phyloP scores from a whole-genome alignment of 1,139 yeast species.

The Taiozyma sp. region DNA sequence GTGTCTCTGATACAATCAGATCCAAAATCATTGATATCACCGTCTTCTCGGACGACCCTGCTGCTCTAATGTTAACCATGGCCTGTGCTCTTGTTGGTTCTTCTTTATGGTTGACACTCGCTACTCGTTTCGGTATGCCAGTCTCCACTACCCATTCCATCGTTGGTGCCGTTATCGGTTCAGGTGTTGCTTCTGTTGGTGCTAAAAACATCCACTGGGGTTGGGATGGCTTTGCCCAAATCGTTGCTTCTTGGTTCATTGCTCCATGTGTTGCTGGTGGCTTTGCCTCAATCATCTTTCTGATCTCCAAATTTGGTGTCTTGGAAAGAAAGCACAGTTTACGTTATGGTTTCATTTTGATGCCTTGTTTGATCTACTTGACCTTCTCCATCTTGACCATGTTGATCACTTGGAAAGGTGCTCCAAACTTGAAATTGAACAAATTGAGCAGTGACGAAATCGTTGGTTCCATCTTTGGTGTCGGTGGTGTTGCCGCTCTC shows the following conservation, averaged over 20 bases:
- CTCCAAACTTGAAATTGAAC: conserved; percentile 57
- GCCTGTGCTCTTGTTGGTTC: conserved; percentile 74
- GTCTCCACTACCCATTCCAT: conserved; percentile 79
- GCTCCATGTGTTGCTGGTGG: conserved; percentile 72
- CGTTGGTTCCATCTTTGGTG: conserved; percentile 56
- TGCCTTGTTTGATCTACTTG: conserved; percentile 57
- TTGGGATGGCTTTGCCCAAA: conserved; percentile 69
- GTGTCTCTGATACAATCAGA: conserved; percentile 68
- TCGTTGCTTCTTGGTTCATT: conserved; percentile 78
- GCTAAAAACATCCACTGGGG: conserved; percentile 64
- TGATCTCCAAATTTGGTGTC: conserved; percentile 55
- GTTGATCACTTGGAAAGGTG: conserved; percentile 67
- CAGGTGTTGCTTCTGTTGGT: conserved; percentile 63
- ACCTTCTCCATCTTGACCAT: conserved; percentile 62
- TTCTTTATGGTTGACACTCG: conserved; percentile 66
- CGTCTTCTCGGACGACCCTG: conserved; percentile 51
- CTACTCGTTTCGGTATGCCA: conserved; percentile 67
- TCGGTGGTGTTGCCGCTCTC: conserved; percentile 51
- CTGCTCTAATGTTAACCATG: conserved; percentile 72
- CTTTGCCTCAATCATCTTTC: conserved; percentile 55
- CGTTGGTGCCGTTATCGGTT: conserved; percentile 74
- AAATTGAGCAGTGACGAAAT: conserved; percentile 47
- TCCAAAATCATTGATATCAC: conserved; percentile 52
- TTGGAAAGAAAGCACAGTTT: conserved; percentile 50
- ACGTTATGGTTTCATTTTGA: conserved; percentile 49